phyloP scores from a whole-genome alignment of 2,329 filamentous ascomycete species.

The Hirsutella thompsonii region DNA sequence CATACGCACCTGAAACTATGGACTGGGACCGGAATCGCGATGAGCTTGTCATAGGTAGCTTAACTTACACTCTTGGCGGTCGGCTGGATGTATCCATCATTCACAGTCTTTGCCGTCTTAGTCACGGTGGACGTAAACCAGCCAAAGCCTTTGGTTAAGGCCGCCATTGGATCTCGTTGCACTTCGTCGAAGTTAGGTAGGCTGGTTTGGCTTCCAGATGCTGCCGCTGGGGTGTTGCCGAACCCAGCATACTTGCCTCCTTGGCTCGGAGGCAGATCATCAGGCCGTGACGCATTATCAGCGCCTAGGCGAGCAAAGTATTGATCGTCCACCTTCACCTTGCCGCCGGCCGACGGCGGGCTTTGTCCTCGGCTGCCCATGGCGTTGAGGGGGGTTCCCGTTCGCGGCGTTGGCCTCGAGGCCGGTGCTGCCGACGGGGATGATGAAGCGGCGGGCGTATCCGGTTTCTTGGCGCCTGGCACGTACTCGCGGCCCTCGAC shows the following conservation, averaged over 20 bases:
- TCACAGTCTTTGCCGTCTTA: conserved; percentile 83
- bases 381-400: conserved; percentile 26
- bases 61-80: conserved; percentile 42
- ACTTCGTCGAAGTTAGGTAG: conserved; percentile 73
- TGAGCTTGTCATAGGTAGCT: not conserved
- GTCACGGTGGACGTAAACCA: conserved; percentile 84
- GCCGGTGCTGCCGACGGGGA: conserved; percentile 21
- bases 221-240: conserved; percentile 57
- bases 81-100: conserved; percentile 84
- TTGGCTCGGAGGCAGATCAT: conserved; percentile 68
- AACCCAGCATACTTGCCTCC: conserved; percentile 91
- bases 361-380: conserved; percentile 25
- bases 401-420: conserved; percentile 21
- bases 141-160: conserved; percentile 82
- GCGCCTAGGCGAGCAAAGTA: conserved; percentile 81
- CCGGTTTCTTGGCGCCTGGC: conserved; percentile 48
- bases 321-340: conserved; percentile 62
- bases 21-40: no score
- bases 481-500: conserved; percentile 83
- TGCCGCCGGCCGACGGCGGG: conserved; percentile 21
- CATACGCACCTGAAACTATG: no score
- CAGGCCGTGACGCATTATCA: conserved; percentile 67
- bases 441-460: conserved; percentile 11
- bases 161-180: conserved; percentile 79
- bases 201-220: conserved; percentile 26